These are phyloP conservation scores for Fraxinus ornus DNA, from an alignment of 305 asterid species.

Conservation along the genomic window DNA sequence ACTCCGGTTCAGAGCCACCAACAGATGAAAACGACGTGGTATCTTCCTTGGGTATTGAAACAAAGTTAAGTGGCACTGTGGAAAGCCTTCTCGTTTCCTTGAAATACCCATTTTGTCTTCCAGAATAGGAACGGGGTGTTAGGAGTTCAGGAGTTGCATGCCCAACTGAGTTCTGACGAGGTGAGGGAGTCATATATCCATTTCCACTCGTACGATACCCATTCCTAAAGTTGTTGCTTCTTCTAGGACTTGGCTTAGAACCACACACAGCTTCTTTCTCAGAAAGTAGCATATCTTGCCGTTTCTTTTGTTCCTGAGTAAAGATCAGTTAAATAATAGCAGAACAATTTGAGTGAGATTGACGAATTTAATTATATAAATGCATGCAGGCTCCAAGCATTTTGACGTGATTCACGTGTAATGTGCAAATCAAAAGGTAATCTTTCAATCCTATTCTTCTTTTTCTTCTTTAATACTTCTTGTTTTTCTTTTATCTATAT, in stretches of 20 bases:
- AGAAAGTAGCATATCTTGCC: constrained; percentile 67
- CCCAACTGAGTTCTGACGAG: constrained; percentile 77
- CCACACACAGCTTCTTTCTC: constrained; percentile 85
- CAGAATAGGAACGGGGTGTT: constrained; percentile 83
- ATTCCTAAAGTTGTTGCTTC: constrained; percentile 68
- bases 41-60: constrained; percentile 75
- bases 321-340: constrained; percentile 8
- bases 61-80: constrained; percentile 72
- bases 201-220: constrained; percentile 56
- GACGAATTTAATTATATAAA: not conserved
- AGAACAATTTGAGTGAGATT: constrained; percentile 13
- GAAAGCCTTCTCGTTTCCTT: constrained; percentile 81
- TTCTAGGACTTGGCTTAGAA: constrained; percentile 87
- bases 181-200: constrained; percentile 83
- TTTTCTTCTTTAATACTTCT: not conserved
- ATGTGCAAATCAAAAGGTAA: not conserved
- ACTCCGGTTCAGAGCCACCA: constrained; percentile 83
- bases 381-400: not conserved
- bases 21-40: constrained; percentile 81
- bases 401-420: not conserved
- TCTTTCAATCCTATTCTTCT: not conserved
- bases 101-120: constrained; percentile 61
- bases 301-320: constrained; percentile 80
- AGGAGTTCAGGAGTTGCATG: constrained; percentile 57
- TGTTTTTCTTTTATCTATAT: not conserved